Percentiles rank a stretch among this genome's conserved stretches.
Evolutionary conservation across 1,284 basidiomycete genomes (phyloP).

Genomic region (Flammula alnicola): DNA sequence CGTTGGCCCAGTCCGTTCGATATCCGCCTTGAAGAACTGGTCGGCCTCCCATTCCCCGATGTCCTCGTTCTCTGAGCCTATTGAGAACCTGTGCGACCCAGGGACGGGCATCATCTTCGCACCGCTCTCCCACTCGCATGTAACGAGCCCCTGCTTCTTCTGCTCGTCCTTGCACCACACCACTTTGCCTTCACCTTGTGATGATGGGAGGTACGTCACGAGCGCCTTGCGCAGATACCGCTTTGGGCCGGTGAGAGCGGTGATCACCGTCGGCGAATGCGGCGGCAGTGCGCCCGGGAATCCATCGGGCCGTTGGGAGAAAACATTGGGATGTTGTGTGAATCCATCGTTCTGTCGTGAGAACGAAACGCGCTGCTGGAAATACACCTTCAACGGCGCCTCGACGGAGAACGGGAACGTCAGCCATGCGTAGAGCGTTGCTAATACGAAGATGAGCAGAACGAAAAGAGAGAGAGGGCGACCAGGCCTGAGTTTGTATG

Average conservation of each 20-base stretch:
- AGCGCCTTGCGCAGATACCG: slow-evolving; percentile 49
- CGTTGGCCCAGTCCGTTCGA: slow-evolving; percentile 41
- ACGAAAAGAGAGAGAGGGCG: slow-evolving; percentile 43
- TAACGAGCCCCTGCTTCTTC: slow-evolving; percentile 30
- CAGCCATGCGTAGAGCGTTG: slow-evolving; percentile 49
- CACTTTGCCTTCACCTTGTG: slow-evolving; percentile 38
- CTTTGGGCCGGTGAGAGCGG: slow-evolving; percentile 52
- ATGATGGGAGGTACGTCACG: slow-evolving; percentile 58
- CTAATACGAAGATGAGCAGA: slow-evolving; percentile 47
- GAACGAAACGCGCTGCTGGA: slow-evolving; percentile 62
- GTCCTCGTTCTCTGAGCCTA: background rate
- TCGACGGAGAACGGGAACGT: slow-evolving; percentile 66
- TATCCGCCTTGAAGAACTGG: slow-evolving; percentile 38
- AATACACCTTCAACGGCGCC: slow-evolving; percentile 70
- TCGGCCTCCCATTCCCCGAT: slow-evolving; percentile 10
- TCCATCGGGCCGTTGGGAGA: too few relatives aligned
- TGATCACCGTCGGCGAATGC: slow-evolving; percentile 23
- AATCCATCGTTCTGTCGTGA: slow-evolving; percentile 10
- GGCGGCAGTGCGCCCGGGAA: too few relatives aligned
- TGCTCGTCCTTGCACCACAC: slow-evolving; percentile 33
- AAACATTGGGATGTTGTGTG: too few relatives aligned
- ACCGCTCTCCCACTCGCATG: slow-evolving; percentile 44
- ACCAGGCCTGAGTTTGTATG: slow-evolving; percentile 54
- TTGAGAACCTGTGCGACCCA: slow-evolving; percentile 7
- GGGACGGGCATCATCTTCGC: slow-evolving; percentile 21